Evolutionary conservation across 2,329 filamentous ascomycete species (phyloP).

Genomic region (Stachybotrys elegans): DNA sequence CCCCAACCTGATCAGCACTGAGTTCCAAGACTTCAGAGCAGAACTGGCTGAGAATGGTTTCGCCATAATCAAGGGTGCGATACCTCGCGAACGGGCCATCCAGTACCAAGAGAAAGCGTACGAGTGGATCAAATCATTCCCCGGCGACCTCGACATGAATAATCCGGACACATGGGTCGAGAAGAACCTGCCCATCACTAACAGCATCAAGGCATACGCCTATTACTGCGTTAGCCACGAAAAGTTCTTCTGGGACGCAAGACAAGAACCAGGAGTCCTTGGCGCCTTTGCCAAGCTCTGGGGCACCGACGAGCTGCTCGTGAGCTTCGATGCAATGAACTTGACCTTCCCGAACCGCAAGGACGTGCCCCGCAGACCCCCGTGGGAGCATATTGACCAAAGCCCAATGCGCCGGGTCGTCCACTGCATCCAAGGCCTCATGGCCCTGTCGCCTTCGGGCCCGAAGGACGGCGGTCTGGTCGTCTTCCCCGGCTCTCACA

Average conservation of each 20-base stretch:
- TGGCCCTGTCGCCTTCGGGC: constrained; percentile 15
- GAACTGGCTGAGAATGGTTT: constrained; percentile 32
- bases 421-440: constrained; percentile 22
- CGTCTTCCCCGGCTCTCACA: constrained; percentile 2
- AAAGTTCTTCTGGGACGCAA: constrained; percentile 33
- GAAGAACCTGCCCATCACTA: too few species aligned
- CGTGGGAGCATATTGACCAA: constrained; percentile 26
- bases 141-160: too few species aligned
- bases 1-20: too few species aligned
- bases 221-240: constrained; percentile 30
- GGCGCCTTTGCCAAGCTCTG: constrained; percentile 34
- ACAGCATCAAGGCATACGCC: constrained; percentile 19
- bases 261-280: constrained; percentile 31
- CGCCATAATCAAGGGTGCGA: constrained; percentile 38
- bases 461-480: constrained; percentile 12
- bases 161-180: too few species aligned
- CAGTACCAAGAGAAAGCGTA: constrained; percentile 24
- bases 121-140: constrained; percentile 7
- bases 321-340: constrained; percentile 34
- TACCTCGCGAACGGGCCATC: constrained; percentile 33
- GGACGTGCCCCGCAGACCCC: neutral
- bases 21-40: too few species aligned
- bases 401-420: constrained; percentile 18
- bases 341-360: constrained; percentile 27
- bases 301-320: constrained; percentile 34